phyloP scores from a whole-genome alignment of 768 basidiomycete genomes.

The Dioszegia aurantiaca region DNA sequence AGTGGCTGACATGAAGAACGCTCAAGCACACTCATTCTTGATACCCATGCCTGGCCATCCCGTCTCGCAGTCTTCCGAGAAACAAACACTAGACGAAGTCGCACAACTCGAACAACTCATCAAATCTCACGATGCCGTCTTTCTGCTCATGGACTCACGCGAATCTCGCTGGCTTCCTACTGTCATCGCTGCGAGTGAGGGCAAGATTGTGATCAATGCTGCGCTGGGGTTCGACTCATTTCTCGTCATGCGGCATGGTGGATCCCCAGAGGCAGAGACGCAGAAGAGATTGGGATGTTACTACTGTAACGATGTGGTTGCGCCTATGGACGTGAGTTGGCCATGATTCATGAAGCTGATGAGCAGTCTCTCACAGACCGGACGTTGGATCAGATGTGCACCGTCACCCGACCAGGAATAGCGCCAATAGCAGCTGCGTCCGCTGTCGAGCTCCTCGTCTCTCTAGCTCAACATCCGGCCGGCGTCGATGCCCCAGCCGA shows the following conservation, averaged over 20 bases:
- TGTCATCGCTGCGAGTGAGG: slow-evolving; percentile 75
- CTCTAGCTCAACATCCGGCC: slow-evolving; percentile 81
- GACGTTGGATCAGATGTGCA: slow-evolving; percentile 98
- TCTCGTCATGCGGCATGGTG: slow-evolving; percentile 94
- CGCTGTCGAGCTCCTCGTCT: slow-evolving; percentile 86
- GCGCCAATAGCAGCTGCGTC: slow-evolving; percentile 88
- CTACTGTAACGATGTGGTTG: slow-evolving; percentile 97
- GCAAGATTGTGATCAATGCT: slow-evolving; percentile 91
- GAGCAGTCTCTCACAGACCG: slow-evolving; percentile 71
- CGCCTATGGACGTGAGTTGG: slow-evolving; percentile 77
- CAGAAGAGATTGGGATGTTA: slow-evolving; percentile 74
- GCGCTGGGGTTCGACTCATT: slow-evolving; percentile 94
- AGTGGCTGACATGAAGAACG: slow-evolving; percentile 59
- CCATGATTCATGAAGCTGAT: background rate
- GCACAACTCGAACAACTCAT: slow-evolving; percentile 70
- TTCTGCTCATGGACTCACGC: slow-evolving; percentile 95
- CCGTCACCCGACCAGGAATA: slow-evolving; percentile 90
- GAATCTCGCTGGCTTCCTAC: slow-evolving; percentile 97
- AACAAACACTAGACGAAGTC: slow-evolving; percentile 68
- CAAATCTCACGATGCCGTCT: slow-evolving; percentile 82
- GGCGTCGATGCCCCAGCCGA: slow-evolving; percentile 71
- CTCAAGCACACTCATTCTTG: slow-evolving; percentile 70
- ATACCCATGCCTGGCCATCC: slow-evolving; percentile 99
- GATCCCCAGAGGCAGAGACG: slow-evolving; percentile 36
- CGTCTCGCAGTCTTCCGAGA: slow-evolving; percentile 58